Percentiles rank a stretch among this genome's conserved stretches.
Evolutionary conservation across 108 stramenopile species (phyloP).

Genomic region (Seminavis robusta): DNA sequence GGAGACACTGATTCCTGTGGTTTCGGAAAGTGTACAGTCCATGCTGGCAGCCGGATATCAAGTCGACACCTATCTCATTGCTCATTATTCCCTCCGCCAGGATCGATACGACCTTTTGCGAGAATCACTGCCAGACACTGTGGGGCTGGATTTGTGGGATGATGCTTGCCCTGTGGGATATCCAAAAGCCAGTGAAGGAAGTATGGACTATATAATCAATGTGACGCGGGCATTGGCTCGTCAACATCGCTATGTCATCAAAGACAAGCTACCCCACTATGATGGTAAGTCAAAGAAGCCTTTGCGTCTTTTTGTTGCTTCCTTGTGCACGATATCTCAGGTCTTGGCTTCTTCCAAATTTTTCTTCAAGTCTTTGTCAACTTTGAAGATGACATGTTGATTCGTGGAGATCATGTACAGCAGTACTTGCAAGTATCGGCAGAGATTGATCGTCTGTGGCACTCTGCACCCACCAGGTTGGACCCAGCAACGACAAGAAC

Average conservation of each 20-base stretch:
- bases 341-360: too few relatives aligned
- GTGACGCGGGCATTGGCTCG: conserved; percentile 66
- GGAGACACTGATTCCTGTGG: conserved; percentile 55
- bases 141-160: conserved; percentile 62
- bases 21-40: conserved; percentile 46
- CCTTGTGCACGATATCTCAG: too few relatives aligned
- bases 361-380: conserved; percentile 62
- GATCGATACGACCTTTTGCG: conserved; percentile 33
- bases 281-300: too few relatives aligned
- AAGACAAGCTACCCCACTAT: conserved; percentile 69
- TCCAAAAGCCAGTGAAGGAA: background rate
- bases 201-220: conserved; percentile 25
- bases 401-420: conserved; percentile 65
- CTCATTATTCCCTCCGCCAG: conserved; percentile 23
- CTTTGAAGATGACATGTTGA: conserved; percentile 82
- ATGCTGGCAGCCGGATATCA: conserved; percentile 52
- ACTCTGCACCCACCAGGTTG: conserved; percentile 26
- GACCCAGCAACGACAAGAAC: conserved; percentile 2
- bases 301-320: conserved; percentile 62
- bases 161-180: conserved; percentile 66
- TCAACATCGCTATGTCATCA: conserved; percentile 80
- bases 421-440: conserved; percentile 56
- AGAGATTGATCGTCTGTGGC: conserved; percentile 45
- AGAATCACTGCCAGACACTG: conserved; percentile 41
- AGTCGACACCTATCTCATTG: conserved; percentile 56